Percentiles rank a stretch among this genome's conserved stretches.
Evolutionary conservation across 2,329 filamentous ascomycete species (phyloP).

Genomic region (Exutisphaerella laricina): DNA sequence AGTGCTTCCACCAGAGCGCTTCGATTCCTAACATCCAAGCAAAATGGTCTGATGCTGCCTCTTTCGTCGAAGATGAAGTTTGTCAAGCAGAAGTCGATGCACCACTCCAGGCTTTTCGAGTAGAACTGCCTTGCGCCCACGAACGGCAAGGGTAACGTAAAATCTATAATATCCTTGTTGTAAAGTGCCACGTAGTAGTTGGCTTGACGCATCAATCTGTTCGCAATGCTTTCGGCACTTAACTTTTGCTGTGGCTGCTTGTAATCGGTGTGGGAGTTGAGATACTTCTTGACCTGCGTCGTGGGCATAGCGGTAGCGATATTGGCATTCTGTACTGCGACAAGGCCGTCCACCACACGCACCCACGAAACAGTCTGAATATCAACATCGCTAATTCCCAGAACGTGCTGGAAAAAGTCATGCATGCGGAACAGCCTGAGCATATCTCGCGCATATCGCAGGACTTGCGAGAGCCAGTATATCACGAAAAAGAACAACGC

Average conservation of each 20-base stretch:
- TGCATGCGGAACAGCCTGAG: constrained; percentile 70
- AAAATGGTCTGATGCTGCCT: constrained; percentile 79
- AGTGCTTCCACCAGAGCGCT: constrained; percentile 72
- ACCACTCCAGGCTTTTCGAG: constrained; percentile 87
- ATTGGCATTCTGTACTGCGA: constrained; percentile 77
- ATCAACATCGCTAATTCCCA: constrained; percentile 77
- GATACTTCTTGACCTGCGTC: constrained; percentile 54
- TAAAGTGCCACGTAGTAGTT: constrained; percentile 96
- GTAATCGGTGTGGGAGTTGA: constrained; percentile 45
- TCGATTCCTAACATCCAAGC: constrained; percentile 77
- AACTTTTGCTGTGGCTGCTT: constrained; percentile 63
- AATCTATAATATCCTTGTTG: constrained; percentile 90
- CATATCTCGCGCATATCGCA: constrained; percentile 68
- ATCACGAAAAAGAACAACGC: constrained; percentile 79
- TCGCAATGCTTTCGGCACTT: constrained; percentile 95
- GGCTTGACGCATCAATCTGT: constrained; percentile 90
- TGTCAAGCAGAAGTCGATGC: constrained; percentile 80
- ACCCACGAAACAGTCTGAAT: constrained; percentile 96
- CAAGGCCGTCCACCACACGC: constrained; percentile 77
- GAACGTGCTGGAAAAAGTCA: constrained; percentile 76
- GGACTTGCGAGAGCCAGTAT: constrained; percentile 75
- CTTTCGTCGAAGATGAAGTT: constrained; percentile 90
- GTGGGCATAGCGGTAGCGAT: constrained; percentile 67
- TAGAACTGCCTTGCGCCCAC: constrained; percentile 73
- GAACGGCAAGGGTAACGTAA: constrained; percentile 81